phyloP scores from a whole-genome alignment of 805 yeast genomes.

The Diddensiella santjacobensis region DNA sequence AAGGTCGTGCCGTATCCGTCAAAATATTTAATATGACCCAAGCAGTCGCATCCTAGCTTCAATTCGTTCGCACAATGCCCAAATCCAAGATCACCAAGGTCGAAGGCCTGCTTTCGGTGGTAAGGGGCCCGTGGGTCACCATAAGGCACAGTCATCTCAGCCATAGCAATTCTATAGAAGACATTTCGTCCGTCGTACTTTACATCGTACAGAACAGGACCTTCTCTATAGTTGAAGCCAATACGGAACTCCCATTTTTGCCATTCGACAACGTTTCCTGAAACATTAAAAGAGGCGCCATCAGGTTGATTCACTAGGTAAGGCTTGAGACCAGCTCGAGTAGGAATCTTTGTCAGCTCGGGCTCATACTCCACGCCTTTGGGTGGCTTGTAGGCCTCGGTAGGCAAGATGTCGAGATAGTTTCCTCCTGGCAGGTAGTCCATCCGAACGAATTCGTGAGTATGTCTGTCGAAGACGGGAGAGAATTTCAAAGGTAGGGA shows the following conservation, averaged over 20 bases:
- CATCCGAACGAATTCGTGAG: slow-evolving; percentile 62
- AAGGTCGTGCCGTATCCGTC: slow-evolving; percentile 73
- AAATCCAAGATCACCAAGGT: slow-evolving; percentile 85
- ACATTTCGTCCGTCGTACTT: slow-evolving; percentile 71
- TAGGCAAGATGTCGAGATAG: slow-evolving; percentile 55
- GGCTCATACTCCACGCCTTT: slow-evolving; percentile 56
- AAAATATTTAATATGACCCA: slow-evolving; percentile 78
- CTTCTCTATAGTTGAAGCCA: slow-evolving; percentile 84
- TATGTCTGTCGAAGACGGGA: slow-evolving; percentile 75
- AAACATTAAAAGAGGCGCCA: slow-evolving; percentile 73
- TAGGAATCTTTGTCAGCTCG: slow-evolving; percentile 38
- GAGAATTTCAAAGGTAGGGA: slow-evolving; percentile 77
- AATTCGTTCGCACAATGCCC: slow-evolving; percentile 81
- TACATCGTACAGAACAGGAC: slow-evolving; percentile 72
- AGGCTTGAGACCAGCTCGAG: slow-evolving; percentile 62
- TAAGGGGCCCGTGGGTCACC: slow-evolving; percentile 78
- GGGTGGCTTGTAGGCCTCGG: slow-evolving; percentile 69
- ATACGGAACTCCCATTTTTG: slow-evolving; percentile 72
- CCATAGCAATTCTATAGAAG: slow-evolving; percentile 72
- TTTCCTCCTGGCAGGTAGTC: slow-evolving; percentile 75
- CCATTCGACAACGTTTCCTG: slow-evolving; percentile 70
- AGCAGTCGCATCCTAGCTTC: slow-evolving; percentile 78
- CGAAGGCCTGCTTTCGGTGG: slow-evolving; percentile 82
- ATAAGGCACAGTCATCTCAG: slow-evolving; percentile 84
- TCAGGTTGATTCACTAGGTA: slow-evolving; percentile 73